Evolutionary conservation across 1,284 basidiomycete genomes (phyloP).

Genomic region (Cutaneotrichosporon curvatum): DNA sequence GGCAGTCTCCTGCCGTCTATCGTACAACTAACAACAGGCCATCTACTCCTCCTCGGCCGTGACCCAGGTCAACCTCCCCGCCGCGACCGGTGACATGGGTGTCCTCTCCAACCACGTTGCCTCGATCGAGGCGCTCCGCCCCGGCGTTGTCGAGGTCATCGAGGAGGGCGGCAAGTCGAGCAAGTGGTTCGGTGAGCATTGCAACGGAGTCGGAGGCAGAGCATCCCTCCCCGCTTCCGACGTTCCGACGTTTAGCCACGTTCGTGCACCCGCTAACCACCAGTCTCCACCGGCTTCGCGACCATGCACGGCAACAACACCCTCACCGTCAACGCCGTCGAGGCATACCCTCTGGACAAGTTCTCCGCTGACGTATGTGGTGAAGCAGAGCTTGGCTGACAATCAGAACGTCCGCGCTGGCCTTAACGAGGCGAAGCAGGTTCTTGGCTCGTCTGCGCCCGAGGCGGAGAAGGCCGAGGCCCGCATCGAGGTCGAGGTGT

Average conservation of each 20-base stretch:
- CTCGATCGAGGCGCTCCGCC: conserved; percentile 82
- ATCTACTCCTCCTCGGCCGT: conserved; percentile 82
- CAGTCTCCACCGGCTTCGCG: conserved; percentile 95
- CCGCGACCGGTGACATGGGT: conserved; percentile 96
- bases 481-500: conserved; percentile 90
- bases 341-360: conserved; percentile 85
- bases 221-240: too few relatives aligned
- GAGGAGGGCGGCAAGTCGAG: conserved; percentile 67
- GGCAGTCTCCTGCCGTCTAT: too few relatives aligned
- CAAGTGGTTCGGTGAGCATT: conserved; percentile 83
- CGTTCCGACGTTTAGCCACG: too few relatives aligned
- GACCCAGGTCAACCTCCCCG: conserved; percentile 86
- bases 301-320: conserved; percentile 97
- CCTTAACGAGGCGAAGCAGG: conserved; percentile 81
- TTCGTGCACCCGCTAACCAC: conserved; percentile 2
- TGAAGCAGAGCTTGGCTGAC: background rate
- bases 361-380: conserved; percentile 49
- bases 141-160: conserved; percentile 87
- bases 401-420: conserved; percentile 80
- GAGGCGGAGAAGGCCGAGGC: conserved; percentile 94
- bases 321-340: conserved; percentile 93
- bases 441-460: conserved; percentile 71
- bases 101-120: conserved; percentile 95
- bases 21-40: conserved; percentile 56
- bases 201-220: too few relatives aligned